phyloP scores from a whole-genome alignment of 2,329 filamentous ascomycete genomes.

The Cercospora citrullina region DNA sequence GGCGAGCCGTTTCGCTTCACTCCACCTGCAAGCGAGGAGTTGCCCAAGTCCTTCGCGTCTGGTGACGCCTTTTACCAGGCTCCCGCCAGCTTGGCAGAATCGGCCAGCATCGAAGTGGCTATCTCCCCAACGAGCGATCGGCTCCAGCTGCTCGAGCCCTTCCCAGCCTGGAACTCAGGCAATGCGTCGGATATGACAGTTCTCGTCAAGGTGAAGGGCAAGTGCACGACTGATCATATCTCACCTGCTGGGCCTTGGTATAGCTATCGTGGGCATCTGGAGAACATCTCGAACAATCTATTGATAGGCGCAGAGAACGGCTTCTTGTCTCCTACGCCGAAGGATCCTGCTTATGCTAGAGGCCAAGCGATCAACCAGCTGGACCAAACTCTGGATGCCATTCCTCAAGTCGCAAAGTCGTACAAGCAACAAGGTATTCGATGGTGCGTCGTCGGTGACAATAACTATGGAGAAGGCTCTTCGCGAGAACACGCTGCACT shows the following conservation, averaged over 20 bases:
- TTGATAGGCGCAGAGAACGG: conserved; percentile 94
- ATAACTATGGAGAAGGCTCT: conserved; percentile 97
- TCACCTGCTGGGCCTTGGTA: conserved; percentile 93
- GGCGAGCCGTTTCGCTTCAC: conserved; percentile 91
- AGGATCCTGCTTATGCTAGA: conserved; percentile 65
- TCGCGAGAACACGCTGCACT: conserved; percentile 97
- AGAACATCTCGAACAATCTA: conserved; percentile 99
- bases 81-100: conserved; percentile 69
- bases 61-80: conserved; percentile 87
- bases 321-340: conserved; percentile 58
- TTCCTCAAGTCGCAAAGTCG: conserved; percentile 89
- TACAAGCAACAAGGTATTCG: conserved; percentile 95
- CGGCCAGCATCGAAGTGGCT: conserved; percentile 68
- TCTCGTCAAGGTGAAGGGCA: conserved; percentile 91
- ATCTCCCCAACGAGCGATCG: conserved; percentile 88
- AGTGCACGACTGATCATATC: conserved; percentile 97
- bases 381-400: conserved; percentile 78
- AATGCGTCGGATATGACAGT: conserved; percentile 73
- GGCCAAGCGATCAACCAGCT: conserved; percentile 91
- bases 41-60: conserved; percentile 84
- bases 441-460: conserved; percentile 97
- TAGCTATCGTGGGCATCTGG: conserved; percentile 96
- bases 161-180: conserved; percentile 91
- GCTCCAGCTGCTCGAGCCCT: conserved; percentile 85
- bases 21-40: conserved; percentile 73